Evolutionary conservation across 108 stramenopile species (phyloP).

Genomic region (Skeletonema potamos): DNA sequence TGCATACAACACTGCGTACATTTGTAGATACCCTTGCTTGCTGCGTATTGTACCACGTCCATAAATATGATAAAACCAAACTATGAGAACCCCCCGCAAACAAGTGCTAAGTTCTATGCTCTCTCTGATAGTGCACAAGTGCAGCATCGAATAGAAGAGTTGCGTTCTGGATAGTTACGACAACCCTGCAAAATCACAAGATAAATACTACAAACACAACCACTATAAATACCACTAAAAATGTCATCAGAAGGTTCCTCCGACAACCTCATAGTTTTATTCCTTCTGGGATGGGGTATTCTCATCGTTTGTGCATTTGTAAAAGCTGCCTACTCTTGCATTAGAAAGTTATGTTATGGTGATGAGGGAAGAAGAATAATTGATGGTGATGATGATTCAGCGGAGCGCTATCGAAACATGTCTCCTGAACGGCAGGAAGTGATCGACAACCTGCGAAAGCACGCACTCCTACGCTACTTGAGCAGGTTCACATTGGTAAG

Average conservation of each 20-base stretch:
- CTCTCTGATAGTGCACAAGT: too few relatives aligned
- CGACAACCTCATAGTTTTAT: neutral
- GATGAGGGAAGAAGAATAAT: neutral
- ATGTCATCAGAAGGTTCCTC: neutral
- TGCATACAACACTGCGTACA: too few relatives aligned
- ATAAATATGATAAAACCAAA: too few relatives aligned
- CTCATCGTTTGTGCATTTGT: neutral
- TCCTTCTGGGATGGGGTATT: neutral
- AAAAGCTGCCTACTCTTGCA: neutral
- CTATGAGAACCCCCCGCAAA: too few relatives aligned
- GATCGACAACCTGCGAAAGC: constrained; percentile 27
- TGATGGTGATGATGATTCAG: too few relatives aligned
- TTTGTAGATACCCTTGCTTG: too few relatives aligned
- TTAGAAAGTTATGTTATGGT: neutral
- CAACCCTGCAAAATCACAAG: too few relatives aligned
- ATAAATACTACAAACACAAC: too few relatives aligned
- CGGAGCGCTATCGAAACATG: neutral
- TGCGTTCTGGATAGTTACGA: too few relatives aligned
- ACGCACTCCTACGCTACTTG: constrained; percentile 8
- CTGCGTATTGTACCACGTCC: too few relatives aligned
- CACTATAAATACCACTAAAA: neutral
- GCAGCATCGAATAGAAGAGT: too few relatives aligned
- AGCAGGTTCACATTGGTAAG: constrained; percentile 23
- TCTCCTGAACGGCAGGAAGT: constrained; percentile 9
- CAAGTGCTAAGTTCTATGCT: too few relatives aligned